Percentiles rank a stretch among this genome's conserved stretches.
These are phyloP conservation scores for Uronychia binucleata DNA, from an alignment of 73 alveolate species.

Conservation along the genomic window DNA sequence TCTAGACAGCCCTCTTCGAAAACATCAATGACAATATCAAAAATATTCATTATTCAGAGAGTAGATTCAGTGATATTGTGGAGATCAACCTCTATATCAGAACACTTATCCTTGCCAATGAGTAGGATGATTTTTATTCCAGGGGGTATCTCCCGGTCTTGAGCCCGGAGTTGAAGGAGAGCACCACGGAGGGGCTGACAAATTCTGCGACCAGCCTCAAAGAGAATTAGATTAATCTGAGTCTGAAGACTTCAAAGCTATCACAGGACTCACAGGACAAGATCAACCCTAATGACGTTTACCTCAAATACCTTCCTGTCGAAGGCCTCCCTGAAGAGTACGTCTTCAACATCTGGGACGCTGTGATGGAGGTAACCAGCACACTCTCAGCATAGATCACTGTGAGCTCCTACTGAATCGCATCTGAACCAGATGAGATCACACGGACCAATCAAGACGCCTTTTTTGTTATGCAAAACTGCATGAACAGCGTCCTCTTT, in stretches of 20 bases:
- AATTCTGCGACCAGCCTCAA: too few species aligned
- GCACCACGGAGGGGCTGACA: not conserved
- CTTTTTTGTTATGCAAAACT: constrained; percentile 30
- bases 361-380: constrained; percentile 36
- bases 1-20: constrained; percentile 9
- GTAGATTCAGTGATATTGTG: not conserved
- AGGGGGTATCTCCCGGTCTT: not conserved
- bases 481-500: constrained; percentile 32
- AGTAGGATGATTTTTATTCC: not conserved
- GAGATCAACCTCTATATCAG: constrained; percentile 7
- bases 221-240: not conserved
- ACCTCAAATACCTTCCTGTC: constrained; percentile 7
- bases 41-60: not conserved
- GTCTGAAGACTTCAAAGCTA: not conserved
- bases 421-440: constrained; percentile 2
- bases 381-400: not conserved
- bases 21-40: not conserved
- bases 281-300: constrained; percentile 4
- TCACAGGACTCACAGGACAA: not conserved
- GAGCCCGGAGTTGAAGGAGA: not conserved
- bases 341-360: constrained; percentile 37
- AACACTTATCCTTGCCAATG: constrained; percentile 20
- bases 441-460: constrained; percentile 16
- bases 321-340: constrained; percentile 1
- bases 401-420: constrained; percentile 33